Evolutionary conservation across 208 protist genomes (phyloP), one percentile per base, ranked within the genome.

Genomic region (Naegleria gruberi): DNA sequence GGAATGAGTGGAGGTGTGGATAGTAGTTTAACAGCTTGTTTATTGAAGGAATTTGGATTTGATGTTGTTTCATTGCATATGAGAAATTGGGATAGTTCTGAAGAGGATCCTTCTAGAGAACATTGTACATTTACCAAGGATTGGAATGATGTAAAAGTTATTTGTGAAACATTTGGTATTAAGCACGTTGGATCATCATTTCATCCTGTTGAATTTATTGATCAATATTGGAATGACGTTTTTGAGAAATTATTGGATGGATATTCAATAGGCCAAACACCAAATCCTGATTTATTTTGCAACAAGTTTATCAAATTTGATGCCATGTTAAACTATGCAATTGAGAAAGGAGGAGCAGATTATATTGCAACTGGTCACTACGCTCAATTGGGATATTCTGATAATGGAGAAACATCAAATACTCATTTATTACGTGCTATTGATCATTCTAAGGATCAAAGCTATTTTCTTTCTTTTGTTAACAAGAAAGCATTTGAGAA

Each of bases 211-310:
- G 87, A 94, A 46, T 95, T 94, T 89, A 91, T 94, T 10, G 90
- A 93, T 77, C 93, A 96, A 85, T 96, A 96, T 87, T 96, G 94
- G 94, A 94, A 92, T 90, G 90, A 93, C 81, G 94, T 96, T 7
- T 96, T 96, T 90, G 1, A 82, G 30, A 41, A 42, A 47, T 92
- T 93, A 45, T 57, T 96, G 65, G 82, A 93, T n/a, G 91, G 57
- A 45, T 93, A 92, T 89, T 26, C 40, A n/a, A 84, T 74, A 23
- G 94, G 94, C 4, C n/a, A 87, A 51, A 96, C 94, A 87, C 94
- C 94, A 5, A 96, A 96, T 89, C 94, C 94, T 10, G 94, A 96
- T 91, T 88, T 95, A 15, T 74, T 92, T 41, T 96, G 94, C 81
- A 96, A 96, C 87, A 82, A 90, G 30, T 86, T 93, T 12, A 95